Base-by-base conservation (phyloP, 1,284 basidiomycete species). In the Trichosporon sp. region DNA sequence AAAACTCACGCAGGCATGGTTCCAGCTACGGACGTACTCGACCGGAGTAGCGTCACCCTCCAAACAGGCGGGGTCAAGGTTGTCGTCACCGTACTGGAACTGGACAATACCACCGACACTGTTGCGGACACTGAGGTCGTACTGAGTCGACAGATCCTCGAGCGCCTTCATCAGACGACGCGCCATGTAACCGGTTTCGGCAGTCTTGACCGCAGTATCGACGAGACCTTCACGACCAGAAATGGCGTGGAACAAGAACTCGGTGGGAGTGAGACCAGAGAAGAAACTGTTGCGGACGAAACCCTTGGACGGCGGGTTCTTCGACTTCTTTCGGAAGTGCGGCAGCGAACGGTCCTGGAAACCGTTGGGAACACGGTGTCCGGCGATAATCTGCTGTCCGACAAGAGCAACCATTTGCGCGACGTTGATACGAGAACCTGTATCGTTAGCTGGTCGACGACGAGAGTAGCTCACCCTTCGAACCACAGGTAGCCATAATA, bases 351-450 rank as follows among this genome's bases (percentile, higher is more conserved):
- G 92, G 84, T 99, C 97, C 84, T 99, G 97, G 86, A 99, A 99
- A 65, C 96, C 97, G 86, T 99, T 93, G 1, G 95, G 95, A 7
- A 99, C 95, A 89, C 97, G 97, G 81, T 93, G 92, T 25, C 97
- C 97, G 27, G 92, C 90, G 75, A 99, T 99, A 83, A 99, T 98
- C 80, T 99, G 97, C 81, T 99, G 97, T 11, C 97, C 97, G 75
- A 99, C 97, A 88, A 95, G 98, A 75, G 97, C 97, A 69, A 99
- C 97, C 97, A 99, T 99, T 85, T 99, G 97, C 13, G 95, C 97
- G 70, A 99, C 97, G 83, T 99, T 99, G 85, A 99, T 98, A 74
- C 95, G 93, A 77, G 96, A 98, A 81, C 96, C 94, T 96, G 70
- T 64, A 9, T 62, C 29, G 63, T 72, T 65, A 78, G 73, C 70